These are phyloP conservation scores for Plasmodium sp. DNA, from an alignment of 169 alveolate genomes.

Conservation along the genomic window DNA sequence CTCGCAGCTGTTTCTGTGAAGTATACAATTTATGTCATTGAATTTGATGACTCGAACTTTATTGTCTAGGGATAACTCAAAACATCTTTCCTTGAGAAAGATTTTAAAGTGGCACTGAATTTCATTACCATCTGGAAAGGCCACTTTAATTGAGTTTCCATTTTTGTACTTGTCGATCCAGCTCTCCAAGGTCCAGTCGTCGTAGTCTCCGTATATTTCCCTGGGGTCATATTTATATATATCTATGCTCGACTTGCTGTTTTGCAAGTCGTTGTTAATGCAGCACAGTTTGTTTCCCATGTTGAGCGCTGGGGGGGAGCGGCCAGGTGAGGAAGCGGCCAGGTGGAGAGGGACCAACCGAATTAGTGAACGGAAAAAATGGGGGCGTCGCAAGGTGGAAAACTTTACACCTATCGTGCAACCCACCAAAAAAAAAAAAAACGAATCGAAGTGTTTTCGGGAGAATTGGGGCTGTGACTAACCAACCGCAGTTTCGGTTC, in stretches of 20 bases:
- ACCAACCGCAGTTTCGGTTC: background rate
- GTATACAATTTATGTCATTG: constrained; percentile 69
- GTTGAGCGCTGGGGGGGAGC: background rate
- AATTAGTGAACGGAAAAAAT: background rate
- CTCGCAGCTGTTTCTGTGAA: constrained; percentile 68
- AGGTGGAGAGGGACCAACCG: background rate
- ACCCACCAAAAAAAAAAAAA: background rate
- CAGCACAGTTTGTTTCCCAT: constrained; percentile 66
- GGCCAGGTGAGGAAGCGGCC: too few relatives aligned
- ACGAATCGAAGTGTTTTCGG: background rate
- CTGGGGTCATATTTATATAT: constrained; percentile 5
- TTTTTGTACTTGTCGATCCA: constrained; percentile 66
- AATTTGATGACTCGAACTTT: constrained; percentile 69
- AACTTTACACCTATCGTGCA: background rate
- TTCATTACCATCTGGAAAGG: constrained; percentile 77
- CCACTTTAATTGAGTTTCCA: constrained; percentile 61
- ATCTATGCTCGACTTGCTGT: constrained; percentile 51
- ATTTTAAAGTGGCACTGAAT: constrained; percentile 69
- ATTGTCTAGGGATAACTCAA: constrained; percentile 69
- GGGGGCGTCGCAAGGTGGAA: background rate
- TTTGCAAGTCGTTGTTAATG: constrained; percentile 38
- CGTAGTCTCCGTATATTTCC: constrained; percentile 59
- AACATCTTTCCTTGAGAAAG: constrained; percentile 26
- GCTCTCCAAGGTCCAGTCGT: constrained; percentile 42
- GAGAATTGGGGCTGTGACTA: background rate